Base-by-base conservation (phyloP, 192 early-diverging fungal genomes). In the Chytriomyces sp. region DNA sequence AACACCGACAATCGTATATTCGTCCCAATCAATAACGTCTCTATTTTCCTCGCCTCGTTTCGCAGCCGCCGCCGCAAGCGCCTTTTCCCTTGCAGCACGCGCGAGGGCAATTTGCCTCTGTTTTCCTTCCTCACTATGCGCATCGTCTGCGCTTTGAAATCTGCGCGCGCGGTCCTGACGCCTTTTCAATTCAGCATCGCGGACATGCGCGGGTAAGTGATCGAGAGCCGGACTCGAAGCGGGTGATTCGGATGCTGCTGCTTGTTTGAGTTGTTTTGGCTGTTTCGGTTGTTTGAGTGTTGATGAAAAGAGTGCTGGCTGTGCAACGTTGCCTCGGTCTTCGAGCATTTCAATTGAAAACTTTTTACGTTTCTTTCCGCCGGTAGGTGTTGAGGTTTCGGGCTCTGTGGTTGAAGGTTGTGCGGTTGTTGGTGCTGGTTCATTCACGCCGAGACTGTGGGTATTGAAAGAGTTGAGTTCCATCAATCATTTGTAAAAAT, bases 1-100 rank as follows among this genome's bases (percentile, higher is more conserved):
- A 2, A 96, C 96, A 47, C 97, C 97, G 24, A 97, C 92, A 75
- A 98, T 94, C 6, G 95, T 94, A 67, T 92, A 82, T 61, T 88
- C 83, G 70, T 95, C 91, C 92, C 92, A 93, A 75, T 92, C 89
- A 50, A 89, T 88, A 62, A 93, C 92, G 73, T 92, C 92, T 13
- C 87, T 84, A 80, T 87, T 83, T 23, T 76, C 81, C 68, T 77
- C 71, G 13, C 71, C 67, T 70, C 66, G 61, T n/a, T 66, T 81
- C 49, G 70, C 72, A 24, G 81, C 81, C 23, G 74, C 79, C 43
- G 76, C 77, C 18, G 23, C 24, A 10, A 66, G 9, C 50, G 69
- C 76, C 11, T 48, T 69, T 62, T 77, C 71, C 18, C 71, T 24
- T 23, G 77, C 77, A 10, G 47, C 16, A 13, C 64, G 13, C 53